Base-by-base conservation (phyloP, 352 stramenopile species). In the Globisporangium uncinulatum region DNA sequence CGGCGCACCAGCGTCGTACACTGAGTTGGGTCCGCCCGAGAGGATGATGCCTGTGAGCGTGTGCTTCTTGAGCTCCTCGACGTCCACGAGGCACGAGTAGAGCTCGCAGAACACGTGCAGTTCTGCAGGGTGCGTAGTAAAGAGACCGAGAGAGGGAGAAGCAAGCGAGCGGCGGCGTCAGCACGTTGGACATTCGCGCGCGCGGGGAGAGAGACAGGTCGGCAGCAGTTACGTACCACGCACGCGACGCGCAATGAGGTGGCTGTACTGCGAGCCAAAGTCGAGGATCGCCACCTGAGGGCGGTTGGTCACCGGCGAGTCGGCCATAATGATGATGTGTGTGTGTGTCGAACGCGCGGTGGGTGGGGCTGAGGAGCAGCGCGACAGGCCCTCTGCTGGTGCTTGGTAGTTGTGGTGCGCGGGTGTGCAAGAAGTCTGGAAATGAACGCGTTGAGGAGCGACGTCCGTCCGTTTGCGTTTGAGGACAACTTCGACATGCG, bases 191-290 rank as follows among this genome's bases (percentile, higher is more conserved):
- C 42, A 37, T 13, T 17, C n/a, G 6, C 14, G 39, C 1, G 19
- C 37, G 34, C 32, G 7, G 21, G 44, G n/a, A 45, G 39, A 19
- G 11, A 37, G 17, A 51, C 15, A 52, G 5, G 1, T 2, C 2
- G 6, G 14, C 15, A 44, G 8, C n/a, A 41, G 52, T 19, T 45
- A 67, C 67, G 62, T 67, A 85, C 82, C 83, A 52, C 97, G 93
- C 51, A 99, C 94, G 47, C 97, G 87, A 68, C 97, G 87, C 47
- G 97, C 97, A 68, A 99, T 99, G 48, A 99, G 84, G 78, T 99
- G 97, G 69, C 90, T 98, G 84, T 99, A 99, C 79, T 99, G 97
- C 54, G 93, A 98, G 39, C 97, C 97, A 75, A 99, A 99, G 84
- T 99, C 97, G 47, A 99, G 83, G 76, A 99, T 99, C 34, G 96